Conservation (phyloP, 768 basidiomycete species). For the Neoboletus brunneissimus region DNA sequence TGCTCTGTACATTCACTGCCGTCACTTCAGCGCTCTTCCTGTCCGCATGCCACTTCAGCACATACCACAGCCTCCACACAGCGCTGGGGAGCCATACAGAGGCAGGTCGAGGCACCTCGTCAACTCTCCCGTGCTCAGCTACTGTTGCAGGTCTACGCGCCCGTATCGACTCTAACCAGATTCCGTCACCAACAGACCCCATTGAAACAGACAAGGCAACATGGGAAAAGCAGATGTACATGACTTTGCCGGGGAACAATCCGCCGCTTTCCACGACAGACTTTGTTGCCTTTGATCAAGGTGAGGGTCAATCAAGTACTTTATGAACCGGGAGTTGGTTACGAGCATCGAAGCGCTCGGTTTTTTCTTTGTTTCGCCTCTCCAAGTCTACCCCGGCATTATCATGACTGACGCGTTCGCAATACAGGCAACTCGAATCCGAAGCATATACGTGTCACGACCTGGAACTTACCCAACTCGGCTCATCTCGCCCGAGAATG, state of each 20-base stretch:
- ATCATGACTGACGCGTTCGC: conserved; percentile 15
- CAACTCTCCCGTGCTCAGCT: conserved; percentile 1
- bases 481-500: conserved; percentile 78
- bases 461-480: conserved; percentile 83
- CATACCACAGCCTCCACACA: conserved; percentile 61
- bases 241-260: conserved; percentile 58
- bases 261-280: conserved; percentile 86
- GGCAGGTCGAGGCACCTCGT: conserved; percentile 24
- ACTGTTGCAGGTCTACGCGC: conserved; percentile 61
- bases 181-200: conserved; percentile 85
- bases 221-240: conserved; percentile 72
- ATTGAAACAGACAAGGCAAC: conserved; percentile 75
- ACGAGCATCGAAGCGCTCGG: background rate
- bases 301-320: conserved; percentile 29
- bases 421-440: conserved; percentile 82
- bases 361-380: background rate
- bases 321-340: background rate
- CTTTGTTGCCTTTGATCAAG: conserved; percentile 90
- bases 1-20: background rate
- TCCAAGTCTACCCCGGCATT: background rate
- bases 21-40: background rate
- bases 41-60: conserved; percentile 25
- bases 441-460: conserved; percentile 83
- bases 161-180: conserved; percentile 82
- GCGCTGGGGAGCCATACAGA: conserved; percentile 49